These are phyloP conservation scores for Beauveria caledonica DNA, from an alignment of 2,329 filamentous ascomycete genomes.

Conservation along the genomic window DNA sequence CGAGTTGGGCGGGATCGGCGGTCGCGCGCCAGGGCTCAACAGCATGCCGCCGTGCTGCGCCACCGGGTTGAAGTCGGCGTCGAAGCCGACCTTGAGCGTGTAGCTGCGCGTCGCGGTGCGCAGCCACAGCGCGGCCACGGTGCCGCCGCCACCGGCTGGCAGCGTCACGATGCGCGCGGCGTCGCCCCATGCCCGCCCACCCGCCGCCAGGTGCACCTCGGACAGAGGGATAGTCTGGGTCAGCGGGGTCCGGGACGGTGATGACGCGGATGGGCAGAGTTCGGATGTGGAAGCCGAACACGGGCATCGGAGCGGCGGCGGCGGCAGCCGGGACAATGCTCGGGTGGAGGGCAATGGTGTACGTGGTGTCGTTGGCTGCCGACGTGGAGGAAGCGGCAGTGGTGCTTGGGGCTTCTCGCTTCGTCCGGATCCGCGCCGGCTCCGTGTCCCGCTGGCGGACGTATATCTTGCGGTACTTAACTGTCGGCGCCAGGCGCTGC, in stretches of 20 bases:
- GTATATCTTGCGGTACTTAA: conserved; percentile 1
- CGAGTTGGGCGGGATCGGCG: background rate
- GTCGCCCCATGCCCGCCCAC: background rate
- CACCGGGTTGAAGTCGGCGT: conserved; percentile 9
- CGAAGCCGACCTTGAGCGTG: conserved; percentile 10
- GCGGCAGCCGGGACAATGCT: background rate
- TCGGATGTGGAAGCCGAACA: conserved; percentile 9
- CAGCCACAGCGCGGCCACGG: background rate
- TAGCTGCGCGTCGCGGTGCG: background rate
- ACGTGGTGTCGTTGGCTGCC: background rate
- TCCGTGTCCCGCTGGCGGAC: conserved; percentile 5
- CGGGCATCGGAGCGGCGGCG: background rate
- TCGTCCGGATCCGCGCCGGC: background rate
- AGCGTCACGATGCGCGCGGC: conserved; percentile 1
- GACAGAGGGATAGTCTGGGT: background rate
- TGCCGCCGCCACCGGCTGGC: conserved; percentile 4
- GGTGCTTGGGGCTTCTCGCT: background rate
- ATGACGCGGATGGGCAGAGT: background rate
- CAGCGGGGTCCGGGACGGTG: background rate
- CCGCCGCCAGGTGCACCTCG: background rate
- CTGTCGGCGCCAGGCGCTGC: background rate
- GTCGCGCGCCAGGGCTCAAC: background rate
- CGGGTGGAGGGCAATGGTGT: background rate
- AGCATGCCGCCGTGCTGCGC: conserved; percentile 8
- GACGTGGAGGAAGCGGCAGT: background rate